Evolutionary conservation across 495 filamentous ascomycete species (phyloP), one percentile per base, ranked within the genome.

Genomic region (Chaetomium cochliodes): DNA sequence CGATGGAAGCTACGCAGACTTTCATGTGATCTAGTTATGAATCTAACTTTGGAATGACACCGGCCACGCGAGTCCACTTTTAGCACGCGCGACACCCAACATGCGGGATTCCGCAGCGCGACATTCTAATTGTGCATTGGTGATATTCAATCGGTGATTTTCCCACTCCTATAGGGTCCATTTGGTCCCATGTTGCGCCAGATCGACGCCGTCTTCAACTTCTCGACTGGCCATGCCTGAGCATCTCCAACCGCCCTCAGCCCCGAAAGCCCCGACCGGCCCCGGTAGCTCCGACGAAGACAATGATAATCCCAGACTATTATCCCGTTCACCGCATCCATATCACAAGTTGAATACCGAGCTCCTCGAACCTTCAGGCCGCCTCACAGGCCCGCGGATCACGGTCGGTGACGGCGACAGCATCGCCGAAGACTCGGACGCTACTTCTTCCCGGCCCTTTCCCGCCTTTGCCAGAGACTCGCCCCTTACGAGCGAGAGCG

Each of bases 251-350:
- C 73, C 78, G 23, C 70, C 74, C 52, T 22, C 26, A 37, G 44
- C 62, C 30, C 23, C 64, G 44, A 46, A 22, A 44, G 44, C 62
- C 25, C 23, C 64, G 44, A 46, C 37, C 59, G 68, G 65, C 66
- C 22, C 60, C 60, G 58, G 60, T 46, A 58, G 53, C 30, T 58
- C 53, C 22, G 42, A 74, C 42, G 72, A 79, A 7, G 54, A 58
- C 44, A 30, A 65, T 23, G 64, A 63, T 52, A 65, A 62, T 23
- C 69, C 85, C 64, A 81, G 85, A 72, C 74, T 79, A 41, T 81
- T 86, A 52, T 88, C 87, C 58, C 88, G 89, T 70, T 92, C 90
- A 47, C 90, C 90, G 46, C 89, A 92, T 77, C 90, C 90, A 8
- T 92, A 92, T 68, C 82, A 86, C 69, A 85, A 84, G 63, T 84